phyloP scores from a whole-genome alignment of 495 filamentous ascomycete genomes.

The Aspergillus cavernicola region DNA sequence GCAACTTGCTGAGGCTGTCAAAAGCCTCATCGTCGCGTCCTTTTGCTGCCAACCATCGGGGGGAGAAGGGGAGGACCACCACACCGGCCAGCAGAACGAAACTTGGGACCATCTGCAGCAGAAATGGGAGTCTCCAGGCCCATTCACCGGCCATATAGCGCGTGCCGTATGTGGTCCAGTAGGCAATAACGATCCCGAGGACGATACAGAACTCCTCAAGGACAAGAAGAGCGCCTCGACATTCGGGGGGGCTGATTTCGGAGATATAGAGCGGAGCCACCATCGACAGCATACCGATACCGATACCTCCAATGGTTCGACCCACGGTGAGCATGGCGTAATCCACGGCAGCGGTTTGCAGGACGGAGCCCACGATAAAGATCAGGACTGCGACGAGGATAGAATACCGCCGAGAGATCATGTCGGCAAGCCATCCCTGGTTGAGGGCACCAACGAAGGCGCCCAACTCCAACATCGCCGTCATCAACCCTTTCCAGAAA shows the following conservation, averaged over 20 bases:
- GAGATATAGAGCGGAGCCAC: constrained; percentile 54
- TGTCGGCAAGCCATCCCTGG: constrained; percentile 58
- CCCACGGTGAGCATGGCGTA: constrained; percentile 58
- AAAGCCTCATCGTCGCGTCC: constrained; percentile 47
- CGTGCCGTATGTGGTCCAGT: constrained; percentile 57
- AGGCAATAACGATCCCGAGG: constrained; percentile 53
- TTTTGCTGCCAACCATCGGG: constrained; percentile 50
- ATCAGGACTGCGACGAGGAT: constrained; percentile 54
- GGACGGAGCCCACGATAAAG: constrained; percentile 50
- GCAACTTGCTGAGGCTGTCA: constrained; percentile 41
- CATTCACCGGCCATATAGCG: constrained; percentile 49
- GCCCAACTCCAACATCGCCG: constrained; percentile 58
- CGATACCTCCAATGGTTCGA: constrained; percentile 58
- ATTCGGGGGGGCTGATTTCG: constrained; percentile 54
- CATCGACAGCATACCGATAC: constrained; percentile 56
- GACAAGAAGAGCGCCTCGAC: constrained; percentile 49
- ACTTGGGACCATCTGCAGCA: constrained; percentile 48
- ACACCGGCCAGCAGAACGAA: constrained; percentile 44
- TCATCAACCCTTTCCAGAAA: constrained; percentile 58
- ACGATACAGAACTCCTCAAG: constrained; percentile 55
- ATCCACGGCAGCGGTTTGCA: constrained; percentile 53
- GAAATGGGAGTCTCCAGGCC: constrained; percentile 49
- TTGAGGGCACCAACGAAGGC: constrained; percentile 54
- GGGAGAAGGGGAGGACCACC: constrained; percentile 49
- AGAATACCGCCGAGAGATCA: constrained; percentile 53